Evolutionary conservation across 345 rosid species (phyloP).

Genomic region (Acer yangbiense): DNA sequence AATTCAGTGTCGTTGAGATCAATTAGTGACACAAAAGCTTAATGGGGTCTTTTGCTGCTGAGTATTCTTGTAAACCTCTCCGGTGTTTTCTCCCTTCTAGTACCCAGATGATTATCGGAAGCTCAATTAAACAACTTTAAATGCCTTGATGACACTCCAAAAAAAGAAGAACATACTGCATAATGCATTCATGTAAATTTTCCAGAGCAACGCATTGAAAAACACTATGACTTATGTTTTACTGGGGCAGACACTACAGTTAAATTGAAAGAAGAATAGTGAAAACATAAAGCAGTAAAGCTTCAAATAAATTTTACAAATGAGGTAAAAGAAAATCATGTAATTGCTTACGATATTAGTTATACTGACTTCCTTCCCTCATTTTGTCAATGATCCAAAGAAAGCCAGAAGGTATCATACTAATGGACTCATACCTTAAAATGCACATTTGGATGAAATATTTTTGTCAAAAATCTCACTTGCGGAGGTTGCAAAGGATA

Average conservation of each 20-base stretch:
- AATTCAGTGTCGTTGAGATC: not conserved
- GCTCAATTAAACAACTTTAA: not conserved
- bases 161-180: not conserved
- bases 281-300: not conserved
- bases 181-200: not conserved
- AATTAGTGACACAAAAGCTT: not conserved
- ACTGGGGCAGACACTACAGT: not conserved
- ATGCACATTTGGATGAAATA: conserved; percentile 98
- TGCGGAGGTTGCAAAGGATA: conserved; percentile 99
- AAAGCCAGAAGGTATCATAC: not conserved
- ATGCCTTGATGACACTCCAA: not conserved
- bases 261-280: conserved; percentile 7
- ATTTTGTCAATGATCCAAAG: not conserved
- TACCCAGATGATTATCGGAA: conserved; percentile 7
- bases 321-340: not conserved
- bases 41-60: not conserved
- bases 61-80: not conserved
- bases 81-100: not conserved
- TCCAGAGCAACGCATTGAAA: not conserved
- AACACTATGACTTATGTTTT: not conserved
- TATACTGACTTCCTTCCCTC: not conserved
- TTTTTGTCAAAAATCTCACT: conserved; percentile 95
- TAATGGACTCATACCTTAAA: conserved; percentile 62
- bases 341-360: not conserved
- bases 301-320: not conserved